These are phyloP conservation scores for Coemansia sp. DNA, from an alignment of 192 early-diverging fungal species.

Conservation along the genomic window DNA sequence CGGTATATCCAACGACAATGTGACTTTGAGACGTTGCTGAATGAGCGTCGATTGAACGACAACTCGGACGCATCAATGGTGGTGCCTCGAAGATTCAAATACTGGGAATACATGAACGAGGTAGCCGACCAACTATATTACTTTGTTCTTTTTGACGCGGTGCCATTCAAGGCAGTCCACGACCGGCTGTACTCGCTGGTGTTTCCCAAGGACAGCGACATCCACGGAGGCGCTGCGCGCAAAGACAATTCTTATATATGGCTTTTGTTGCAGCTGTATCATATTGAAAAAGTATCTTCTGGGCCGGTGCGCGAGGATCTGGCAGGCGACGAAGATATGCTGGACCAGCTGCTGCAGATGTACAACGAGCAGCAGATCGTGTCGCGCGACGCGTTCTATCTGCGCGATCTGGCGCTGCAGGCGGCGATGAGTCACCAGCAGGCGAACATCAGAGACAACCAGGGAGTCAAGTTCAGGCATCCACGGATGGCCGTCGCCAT, in stretches of 20 bases:
- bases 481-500: slow-evolving; percentile 66
- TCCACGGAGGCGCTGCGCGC: slow-evolving; percentile 45
- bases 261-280: slow-evolving; percentile 70
- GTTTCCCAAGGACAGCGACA: slow-evolving; percentile 58
- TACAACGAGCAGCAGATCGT: slow-evolving; percentile 77
- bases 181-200: slow-evolving; percentile 60
- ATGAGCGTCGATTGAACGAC: slow-evolving; percentile 36
- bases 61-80: slow-evolving; percentile 59
- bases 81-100: slow-evolving; percentile 67
- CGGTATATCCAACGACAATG: slow-evolving; percentile 51
- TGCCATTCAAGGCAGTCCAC: slow-evolving; percentile 62
- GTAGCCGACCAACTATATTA: slow-evolving; percentile 76
- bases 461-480: slow-evolving; percentile 72
- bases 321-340: slow-evolving; percentile 68
- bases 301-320: slow-evolving; percentile 67
- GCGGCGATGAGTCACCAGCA: slow-evolving; percentile 72
- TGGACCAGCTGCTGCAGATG: slow-evolving; percentile 68
- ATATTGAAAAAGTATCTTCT: slow-evolving; percentile 66
- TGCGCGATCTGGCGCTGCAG: slow-evolving; percentile 74
- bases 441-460: slow-evolving; percentile 60
- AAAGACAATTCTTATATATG: slow-evolving; percentile 78
- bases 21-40: slow-evolving; percentile 54
- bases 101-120: slow-evolving; percentile 77
- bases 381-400: slow-evolving; percentile 71
- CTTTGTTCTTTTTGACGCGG: slow-evolving; percentile 62